These are phyloP conservation scores for Vigna nakashimae DNA, from an alignment of 306 rosid species.

Conservation along the genomic window DNA sequence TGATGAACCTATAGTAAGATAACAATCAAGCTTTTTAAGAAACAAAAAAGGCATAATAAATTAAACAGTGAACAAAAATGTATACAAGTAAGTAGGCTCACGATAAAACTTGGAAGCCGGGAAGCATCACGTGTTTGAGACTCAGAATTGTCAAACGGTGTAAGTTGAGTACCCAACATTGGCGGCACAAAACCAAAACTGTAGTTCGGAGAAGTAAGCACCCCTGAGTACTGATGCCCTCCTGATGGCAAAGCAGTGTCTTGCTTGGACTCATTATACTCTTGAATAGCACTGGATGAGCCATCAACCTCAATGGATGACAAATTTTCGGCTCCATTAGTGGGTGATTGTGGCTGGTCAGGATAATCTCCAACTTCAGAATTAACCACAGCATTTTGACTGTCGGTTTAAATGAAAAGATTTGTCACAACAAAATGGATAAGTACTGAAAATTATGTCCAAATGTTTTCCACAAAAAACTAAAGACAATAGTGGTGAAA, in stretches of 20 bases:
- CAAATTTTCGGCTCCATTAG: conserved; percentile 58
- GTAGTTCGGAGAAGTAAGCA: conserved; percentile 69
- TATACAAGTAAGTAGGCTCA: conserved; percentile 53
- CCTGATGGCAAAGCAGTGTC: conserved; percentile 71
- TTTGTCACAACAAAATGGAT: conserved; percentile 32
- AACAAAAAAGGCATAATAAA: conserved; percentile 38
- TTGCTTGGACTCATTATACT: conserved; percentile 73
- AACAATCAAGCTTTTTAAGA: conserved; percentile 33
- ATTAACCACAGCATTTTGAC: conserved; percentile 60
- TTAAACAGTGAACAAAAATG: conserved; percentile 35
- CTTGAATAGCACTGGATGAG: conserved; percentile 68
- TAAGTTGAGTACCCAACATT: conserved; percentile 76
- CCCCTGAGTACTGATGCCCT: conserved; percentile 71
- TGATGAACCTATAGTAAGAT: conserved; percentile 72
- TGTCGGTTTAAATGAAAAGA: conserved; percentile 48
- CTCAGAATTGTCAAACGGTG: conserved; percentile 79
- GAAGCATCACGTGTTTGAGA: conserved; percentile 79
- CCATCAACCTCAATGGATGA: conserved; percentile 72
- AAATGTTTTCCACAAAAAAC: conserved; percentile 16
- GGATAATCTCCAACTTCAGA: conserved; percentile 71
- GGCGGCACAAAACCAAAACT: conserved; percentile 80
- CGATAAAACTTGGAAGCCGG: conserved; percentile 81
- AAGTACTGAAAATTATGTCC: conserved; percentile 18
- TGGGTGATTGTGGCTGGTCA: conserved; percentile 71
- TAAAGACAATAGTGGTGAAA: conserved; percentile 10